These are phyloP conservation scores for Podila minutissima DNA, from an alignment of 192 early-diverging fungal genomes.

Conservation along the genomic window DNA sequence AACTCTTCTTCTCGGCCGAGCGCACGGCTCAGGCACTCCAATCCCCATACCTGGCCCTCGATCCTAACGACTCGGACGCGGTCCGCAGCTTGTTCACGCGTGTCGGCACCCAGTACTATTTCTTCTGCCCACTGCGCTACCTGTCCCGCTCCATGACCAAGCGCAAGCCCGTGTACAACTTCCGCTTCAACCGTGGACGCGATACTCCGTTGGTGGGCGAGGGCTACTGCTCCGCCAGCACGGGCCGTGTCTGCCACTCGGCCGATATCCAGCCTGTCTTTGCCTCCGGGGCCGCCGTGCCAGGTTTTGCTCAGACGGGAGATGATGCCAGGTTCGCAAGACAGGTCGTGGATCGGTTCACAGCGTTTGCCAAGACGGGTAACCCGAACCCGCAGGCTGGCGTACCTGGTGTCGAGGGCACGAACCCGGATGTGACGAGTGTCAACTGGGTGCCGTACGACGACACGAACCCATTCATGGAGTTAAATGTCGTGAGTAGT, in stretches of 20 bases:
- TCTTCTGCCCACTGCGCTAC: constrained; percentile 31
- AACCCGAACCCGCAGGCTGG: constrained; percentile 40
- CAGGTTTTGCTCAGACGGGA: constrained; percentile 4
- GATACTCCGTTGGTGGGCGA: constrained; percentile 2
- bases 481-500: constrained; percentile 14
- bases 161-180: constrained; percentile 23
- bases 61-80: constrained; percentile 16
- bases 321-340: constrained; percentile 53
- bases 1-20: neutral
- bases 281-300: constrained; percentile 10
- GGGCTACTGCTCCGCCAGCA: constrained; percentile 7
- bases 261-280: constrained; percentile 28
- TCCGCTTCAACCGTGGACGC: constrained; percentile 43
- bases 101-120: constrained; percentile 30
- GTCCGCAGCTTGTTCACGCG: constrained; percentile 13
- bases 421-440: constrained; percentile 22
- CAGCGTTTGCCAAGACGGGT: constrained; percentile 52
- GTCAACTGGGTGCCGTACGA: constrained; percentile 21
- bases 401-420: constrained; percentile 2
- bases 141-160: constrained; percentile 27
- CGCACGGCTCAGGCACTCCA: neutral
- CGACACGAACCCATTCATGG: constrained; percentile 15
- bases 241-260: constrained; percentile 21
- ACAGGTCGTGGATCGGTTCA: constrained; percentile 41
- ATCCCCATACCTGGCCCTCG: constrained; percentile 6